Base-by-base conservation (phyloP, 208 protist genomes). In the Leishmania tarentolae region DNA sequence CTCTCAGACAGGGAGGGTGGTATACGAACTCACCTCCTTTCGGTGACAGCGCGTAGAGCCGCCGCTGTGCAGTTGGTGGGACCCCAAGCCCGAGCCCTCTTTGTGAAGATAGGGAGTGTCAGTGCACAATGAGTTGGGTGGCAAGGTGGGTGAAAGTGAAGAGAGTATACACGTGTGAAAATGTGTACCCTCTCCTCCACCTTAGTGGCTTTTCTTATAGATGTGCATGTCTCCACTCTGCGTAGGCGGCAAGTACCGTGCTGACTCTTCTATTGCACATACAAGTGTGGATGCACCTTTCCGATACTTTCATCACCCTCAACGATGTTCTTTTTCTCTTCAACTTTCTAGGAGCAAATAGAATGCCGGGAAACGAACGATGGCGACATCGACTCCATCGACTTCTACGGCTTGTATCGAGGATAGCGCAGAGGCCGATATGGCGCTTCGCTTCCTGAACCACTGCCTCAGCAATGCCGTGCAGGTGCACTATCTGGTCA, bases 401-500 rank as follows among this genome's bases (percentile, higher is more conserved):
- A 31, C 31, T 35, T 2, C 46, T 31, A n/a, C 72, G n/a, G 46
- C 31, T 17, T 31, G 13, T 35, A 15, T 76, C 17, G 7, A 19
- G 47, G 72, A 76, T 13, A 9, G n/a, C 72, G 31, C 47, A 15
- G 72, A 76, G 72, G 35, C 13, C 17, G 72, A 56, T 46, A 57
- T 76, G 50, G 72, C 72, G 53, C 76, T 94, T 40, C 77, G 86
- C 5, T 85, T 96, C 35, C 80, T 96, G 3, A 96, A 96, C 75
- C 76, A 89, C 61, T 94, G 87, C 70, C 85, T 96, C 24, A 61
- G 82, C 69, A 83, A 80, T 79, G 87, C 92, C 0, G 75, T 81
- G 19, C 84, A 90, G 63, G 82, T 96, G 50, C 93, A 96, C 81
- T 80, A 88, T 28, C 71, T 95, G 42, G 87, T 96, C 37, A 82